A percentile compares a stretch with the other conserved stretches of the same genome.
phyloP scores from a whole-genome alignment of 441 rosid species.

The Euphorbia corollata region DNA sequence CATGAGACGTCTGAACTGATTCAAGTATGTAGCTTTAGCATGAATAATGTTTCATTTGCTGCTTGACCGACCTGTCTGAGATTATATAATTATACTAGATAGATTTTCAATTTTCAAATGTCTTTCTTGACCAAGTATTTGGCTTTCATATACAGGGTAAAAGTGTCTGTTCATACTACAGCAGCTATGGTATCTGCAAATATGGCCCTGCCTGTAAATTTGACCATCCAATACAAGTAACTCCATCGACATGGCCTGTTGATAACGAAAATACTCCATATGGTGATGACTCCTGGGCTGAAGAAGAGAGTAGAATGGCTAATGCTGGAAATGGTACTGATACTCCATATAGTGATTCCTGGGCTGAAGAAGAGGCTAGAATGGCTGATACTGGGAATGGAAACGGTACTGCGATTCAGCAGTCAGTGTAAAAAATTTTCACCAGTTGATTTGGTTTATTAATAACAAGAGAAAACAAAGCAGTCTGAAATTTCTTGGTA shows the following conservation, averaged over 20 bases:
- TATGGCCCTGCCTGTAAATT: constrained; percentile 90
- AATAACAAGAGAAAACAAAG: constrained; percentile 21
- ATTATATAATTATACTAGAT: neutral
- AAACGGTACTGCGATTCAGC: constrained; percentile 28
- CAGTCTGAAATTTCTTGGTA: constrained; percentile 12
- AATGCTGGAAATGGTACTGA: neutral
- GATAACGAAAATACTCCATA: constrained; percentile 24
- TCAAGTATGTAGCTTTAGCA: too few relatives aligned
- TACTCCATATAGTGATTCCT: constrained; percentile 20
- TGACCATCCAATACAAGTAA: constrained; percentile 57
- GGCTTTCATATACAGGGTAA: constrained; percentile 51
- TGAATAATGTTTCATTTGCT: too few relatives aligned
- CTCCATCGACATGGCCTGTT: constrained; percentile 25
- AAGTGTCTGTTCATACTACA: constrained; percentile 65
- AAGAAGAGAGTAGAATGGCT: constrained; percentile 19
- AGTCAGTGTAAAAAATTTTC: constrained; percentile 30
- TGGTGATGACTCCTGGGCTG: constrained; percentile 19
- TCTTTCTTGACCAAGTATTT: constrained; percentile 1
- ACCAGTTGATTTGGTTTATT: constrained; percentile 3
- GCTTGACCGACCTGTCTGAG: too few relatives aligned
- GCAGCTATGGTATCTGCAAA: constrained; percentile 88
- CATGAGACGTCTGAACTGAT: neutral
- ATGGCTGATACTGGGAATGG: constrained; percentile 21
- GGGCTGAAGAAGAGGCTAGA: constrained; percentile 18
- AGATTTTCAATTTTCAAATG: neutral